Evolutionary conservation across 2,329 filamentous ascomycete genomes (phyloP), one percentile per base, ranked within the genome.

Genomic region (Pseudogymnoascus sp.): DNA sequence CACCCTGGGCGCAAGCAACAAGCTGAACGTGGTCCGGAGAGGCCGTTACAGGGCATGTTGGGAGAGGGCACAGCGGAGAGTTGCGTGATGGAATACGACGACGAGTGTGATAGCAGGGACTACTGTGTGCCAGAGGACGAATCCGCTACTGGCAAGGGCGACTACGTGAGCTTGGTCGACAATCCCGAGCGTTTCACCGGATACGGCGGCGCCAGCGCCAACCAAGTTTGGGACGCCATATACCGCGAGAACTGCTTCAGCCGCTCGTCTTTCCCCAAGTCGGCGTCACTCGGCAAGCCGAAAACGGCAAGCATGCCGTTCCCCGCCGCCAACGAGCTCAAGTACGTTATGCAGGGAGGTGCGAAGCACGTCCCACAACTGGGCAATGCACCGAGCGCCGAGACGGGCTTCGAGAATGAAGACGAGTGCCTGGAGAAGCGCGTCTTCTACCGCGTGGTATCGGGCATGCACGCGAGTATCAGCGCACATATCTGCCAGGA

Each of bases 91-190:
- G 95, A 99, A 77, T 96, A 96, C 73, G 93, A 97, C 71, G 93
- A 97, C 72, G 93, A 97, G 76, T 96, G 92, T 76, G 93, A 97
- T 77, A 90, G 97, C 69, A 85, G 95, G 68, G 95, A 99, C 74
- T 99, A 97, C 76, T 99, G 95, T 76, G 86, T 97, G 4, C 91
- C 92, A 0, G 95, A 99, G 70, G 95, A 99, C 73, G 93, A 97
- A 77, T 90, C 90, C 71, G 86, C 89, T 6, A 82, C 82, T 60
- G 89, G 84, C 8, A 96, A 96, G 76, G 95, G 95, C 42, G 95
- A 97, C 80, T 99, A 99, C 74, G 95, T 99, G 70, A 96, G 91
- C 76, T 80, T 99, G 68, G 81, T 96, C 60, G 89, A 91, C 74
- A 99, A 99, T 72, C 93, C 93, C 0, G 93, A 99, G 74, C 85